Conservation (phyloP, 495 filamentous ascomycete genomes). For the Penicillium turbatum region DNA sequence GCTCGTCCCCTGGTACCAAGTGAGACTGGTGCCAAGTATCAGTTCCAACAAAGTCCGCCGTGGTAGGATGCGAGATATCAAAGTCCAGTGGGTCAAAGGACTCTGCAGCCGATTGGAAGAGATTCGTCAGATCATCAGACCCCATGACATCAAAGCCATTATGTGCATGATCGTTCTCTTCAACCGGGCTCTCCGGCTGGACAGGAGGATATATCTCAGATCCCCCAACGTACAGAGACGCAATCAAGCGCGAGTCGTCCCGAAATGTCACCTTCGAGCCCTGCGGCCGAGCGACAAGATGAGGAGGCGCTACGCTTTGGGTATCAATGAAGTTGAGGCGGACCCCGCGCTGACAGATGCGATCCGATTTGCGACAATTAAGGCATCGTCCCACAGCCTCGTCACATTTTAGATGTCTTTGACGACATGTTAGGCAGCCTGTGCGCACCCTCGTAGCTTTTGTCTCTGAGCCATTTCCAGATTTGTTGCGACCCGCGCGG, state of each 20-base stretch:
- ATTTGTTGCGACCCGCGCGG: constrained; percentile 20
- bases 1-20: constrained; percentile 24
- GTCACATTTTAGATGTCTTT: constrained; percentile 77
- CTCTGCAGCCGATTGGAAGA: constrained; percentile 28
- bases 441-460: constrained; percentile 70
- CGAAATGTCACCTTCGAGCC: constrained; percentile 74
- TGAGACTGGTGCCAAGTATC: constrained; percentile 26
- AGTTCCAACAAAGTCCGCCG: constrained; percentile 15
- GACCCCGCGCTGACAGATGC: constrained; percentile 80
- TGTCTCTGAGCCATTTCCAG: constrained; percentile 22
- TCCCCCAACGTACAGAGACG: constrained; percentile 86
- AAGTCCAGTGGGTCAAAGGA: constrained; percentile 23
- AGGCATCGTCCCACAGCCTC: constrained; percentile 73
- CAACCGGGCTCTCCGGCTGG: constrained; percentile 32
- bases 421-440: constrained; percentile 73
- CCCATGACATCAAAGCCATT: constrained; percentile 35
- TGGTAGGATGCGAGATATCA: constrained; percentile 14
- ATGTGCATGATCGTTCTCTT: constrained; percentile 30
- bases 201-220: constrained; percentile 65
- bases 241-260: constrained; percentile 88
- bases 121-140: constrained; percentile 22
- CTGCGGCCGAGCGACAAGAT: constrained; percentile 52
- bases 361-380: constrained; percentile 85
- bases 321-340: constrained; percentile 92
- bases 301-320: constrained; percentile 64